These are phyloP conservation scores for Colletotrichum cuscutae DNA, from an alignment of 2,329 filamentous ascomycete species.

Conservation along the genomic window DNA sequence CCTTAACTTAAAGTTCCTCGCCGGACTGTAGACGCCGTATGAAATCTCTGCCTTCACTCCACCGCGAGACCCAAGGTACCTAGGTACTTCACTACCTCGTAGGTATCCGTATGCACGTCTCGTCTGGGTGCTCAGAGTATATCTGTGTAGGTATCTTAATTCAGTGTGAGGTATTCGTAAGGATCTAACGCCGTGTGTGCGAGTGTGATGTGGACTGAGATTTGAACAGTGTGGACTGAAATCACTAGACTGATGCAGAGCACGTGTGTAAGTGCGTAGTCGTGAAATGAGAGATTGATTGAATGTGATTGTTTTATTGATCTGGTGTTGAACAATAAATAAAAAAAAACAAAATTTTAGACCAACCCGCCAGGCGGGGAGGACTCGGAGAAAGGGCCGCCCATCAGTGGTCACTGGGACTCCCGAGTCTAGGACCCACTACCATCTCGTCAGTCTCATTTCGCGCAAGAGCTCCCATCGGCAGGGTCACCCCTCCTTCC, in stretches of 20 bases:
- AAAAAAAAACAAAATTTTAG: not conserved
- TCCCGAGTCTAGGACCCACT: not conserved
- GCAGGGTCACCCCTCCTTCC: slow-evolving; percentile 12
- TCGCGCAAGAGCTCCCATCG: not conserved
- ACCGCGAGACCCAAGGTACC: not conserved
- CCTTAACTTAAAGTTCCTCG: slow-evolving; percentile 9
- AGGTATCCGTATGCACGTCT: no score
- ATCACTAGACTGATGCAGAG: not conserved
- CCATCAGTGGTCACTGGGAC: no score
- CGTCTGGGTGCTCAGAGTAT: no score
- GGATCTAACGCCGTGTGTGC: not conserved
- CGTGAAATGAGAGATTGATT: not conserved
- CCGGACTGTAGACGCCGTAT: not conserved
- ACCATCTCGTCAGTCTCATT: slow-evolving; percentile 19
- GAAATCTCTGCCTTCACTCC: slow-evolving; percentile 9
- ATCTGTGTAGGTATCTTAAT: no score
- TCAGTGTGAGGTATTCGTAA: no score
- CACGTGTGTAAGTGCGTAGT: not conserved
- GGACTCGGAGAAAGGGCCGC: no score
- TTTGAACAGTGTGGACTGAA: not conserved
- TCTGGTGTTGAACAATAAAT: not conserved
- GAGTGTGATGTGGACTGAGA: not conserved
- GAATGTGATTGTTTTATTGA: slow-evolving; percentile 14
- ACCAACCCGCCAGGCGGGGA: slow-evolving; percentile 2
- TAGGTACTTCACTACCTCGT: no score